These are phyloP conservation scores for Phyllosticta citribraziliensis DNA, from an alignment of 2,329 filamentous ascomycete species.

Conservation along the genomic window DNA sequence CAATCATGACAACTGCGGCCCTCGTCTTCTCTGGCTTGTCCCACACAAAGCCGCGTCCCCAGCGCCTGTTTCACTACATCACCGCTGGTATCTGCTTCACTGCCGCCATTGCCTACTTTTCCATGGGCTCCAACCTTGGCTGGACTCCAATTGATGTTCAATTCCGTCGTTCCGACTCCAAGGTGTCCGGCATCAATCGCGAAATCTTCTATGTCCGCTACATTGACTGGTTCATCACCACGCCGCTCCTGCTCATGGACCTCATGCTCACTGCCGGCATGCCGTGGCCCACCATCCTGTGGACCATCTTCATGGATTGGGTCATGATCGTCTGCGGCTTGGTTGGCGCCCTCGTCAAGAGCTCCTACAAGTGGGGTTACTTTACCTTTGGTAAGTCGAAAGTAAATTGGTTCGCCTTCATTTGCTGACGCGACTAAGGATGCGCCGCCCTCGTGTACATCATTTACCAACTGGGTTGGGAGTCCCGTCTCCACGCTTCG, in stretches of 20 bases:
- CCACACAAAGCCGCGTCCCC: slow-evolving; percentile 43
- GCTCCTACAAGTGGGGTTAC: slow-evolving; percentile 60
- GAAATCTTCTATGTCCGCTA: slow-evolving; percentile 60
- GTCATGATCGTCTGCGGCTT: slow-evolving; percentile 60
- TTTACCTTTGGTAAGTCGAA: slow-evolving; percentile 40
- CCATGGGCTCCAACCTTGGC: slow-evolving; percentile 57
- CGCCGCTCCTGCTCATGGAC: slow-evolving; percentile 52
- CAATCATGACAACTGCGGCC: slow-evolving; percentile 48
- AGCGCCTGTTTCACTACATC: slow-evolving; percentile 57
- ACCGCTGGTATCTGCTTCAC: slow-evolving; percentile 49
- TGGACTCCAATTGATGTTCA: slow-evolving; percentile 55
- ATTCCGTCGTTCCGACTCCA: slow-evolving; percentile 38
- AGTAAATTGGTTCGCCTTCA: not conserved
- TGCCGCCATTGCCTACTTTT: slow-evolving; percentile 54
- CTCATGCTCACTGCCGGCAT: slow-evolving; percentile 55
- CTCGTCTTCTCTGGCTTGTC: slow-evolving; percentile 45
- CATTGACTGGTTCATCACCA: slow-evolving; percentile 56
- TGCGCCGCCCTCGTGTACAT: slow-evolving; percentile 47
- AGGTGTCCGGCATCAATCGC: slow-evolving; percentile 43
- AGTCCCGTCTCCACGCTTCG: slow-evolving; percentile 47
- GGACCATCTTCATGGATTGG: slow-evolving; percentile 51
- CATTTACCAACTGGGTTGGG: slow-evolving; percentile 47
- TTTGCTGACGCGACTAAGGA: slow-evolving; percentile 14
- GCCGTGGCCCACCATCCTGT: slow-evolving; percentile 54
- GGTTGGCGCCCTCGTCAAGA: slow-evolving; percentile 53